Conservation (phyloP, 192 early-diverging fungal species). For the Podila epigama region DNA sequence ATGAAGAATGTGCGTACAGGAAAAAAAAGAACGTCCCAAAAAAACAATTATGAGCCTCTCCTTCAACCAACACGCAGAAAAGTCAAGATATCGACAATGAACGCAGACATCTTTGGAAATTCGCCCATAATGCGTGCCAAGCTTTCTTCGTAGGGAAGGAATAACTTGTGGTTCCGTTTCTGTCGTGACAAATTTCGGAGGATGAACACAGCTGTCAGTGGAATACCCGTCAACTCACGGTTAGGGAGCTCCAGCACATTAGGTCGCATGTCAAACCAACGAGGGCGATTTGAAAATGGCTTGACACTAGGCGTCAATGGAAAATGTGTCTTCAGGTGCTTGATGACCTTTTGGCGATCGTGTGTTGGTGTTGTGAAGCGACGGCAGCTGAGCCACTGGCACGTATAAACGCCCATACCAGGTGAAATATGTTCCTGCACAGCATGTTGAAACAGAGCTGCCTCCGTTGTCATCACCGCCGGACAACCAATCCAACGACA, state of each 20-base stretch:
- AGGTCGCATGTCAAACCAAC: constrained; percentile 45
- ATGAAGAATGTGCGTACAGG: neutral
- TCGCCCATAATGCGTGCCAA: constrained; percentile 55
- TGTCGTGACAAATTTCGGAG: constrained; percentile 58
- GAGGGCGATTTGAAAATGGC: constrained; percentile 26
- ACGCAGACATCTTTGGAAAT: constrained; percentile 56
- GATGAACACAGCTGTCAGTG: constrained; percentile 63
- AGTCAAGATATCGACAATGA: constrained; percentile 54
- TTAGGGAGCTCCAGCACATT: constrained; percentile 45
- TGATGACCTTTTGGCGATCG: constrained; percentile 46
- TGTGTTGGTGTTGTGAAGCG: constrained; percentile 43
- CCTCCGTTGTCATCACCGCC: constrained; percentile 45
- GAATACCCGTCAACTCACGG: constrained; percentile 57
- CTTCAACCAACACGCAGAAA: constrained; percentile 48
- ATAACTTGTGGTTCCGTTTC: constrained; percentile 53
- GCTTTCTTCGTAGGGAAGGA: constrained; percentile 61
- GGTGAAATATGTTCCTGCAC: constrained; percentile 55
- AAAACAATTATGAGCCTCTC: neutral
- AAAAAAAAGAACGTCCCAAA: neutral
- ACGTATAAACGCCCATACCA: constrained; percentile 44
- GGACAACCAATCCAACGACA: constrained; percentile 63
- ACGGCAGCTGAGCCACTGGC: constrained; percentile 60
- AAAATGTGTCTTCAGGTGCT: constrained; percentile 62
- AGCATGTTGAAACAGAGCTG: constrained; percentile 56
- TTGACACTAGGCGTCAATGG: constrained; percentile 50